A percentile compares a stretch with the other conserved stretches of the same genome.
Conservation (phyloP, 768 basidiomycete genomes). For the Steccherinum ochraceum region DNA sequence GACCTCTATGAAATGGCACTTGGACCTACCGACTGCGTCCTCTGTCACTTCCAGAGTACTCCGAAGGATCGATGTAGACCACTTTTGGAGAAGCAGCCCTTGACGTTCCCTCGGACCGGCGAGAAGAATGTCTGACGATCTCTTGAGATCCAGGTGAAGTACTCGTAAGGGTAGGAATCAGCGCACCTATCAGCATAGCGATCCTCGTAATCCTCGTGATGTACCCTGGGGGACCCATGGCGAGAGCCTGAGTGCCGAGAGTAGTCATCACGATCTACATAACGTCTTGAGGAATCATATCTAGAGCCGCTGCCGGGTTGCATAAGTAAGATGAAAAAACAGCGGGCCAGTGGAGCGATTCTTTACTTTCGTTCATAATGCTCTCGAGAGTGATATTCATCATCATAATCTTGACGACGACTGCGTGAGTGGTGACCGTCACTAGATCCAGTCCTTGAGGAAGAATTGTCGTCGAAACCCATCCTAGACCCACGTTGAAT, state of each 20-base stretch:
- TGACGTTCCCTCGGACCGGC: not conserved
- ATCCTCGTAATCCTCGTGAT: not conserved
- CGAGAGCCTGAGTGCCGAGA: not conserved
- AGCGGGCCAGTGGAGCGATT: too few relatives aligned
- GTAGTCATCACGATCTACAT: not conserved
- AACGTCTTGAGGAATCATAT: not conserved
- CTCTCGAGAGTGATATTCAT: not conserved
- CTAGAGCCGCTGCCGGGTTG: not conserved
- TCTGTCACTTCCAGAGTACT: not conserved
- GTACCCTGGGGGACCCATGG: not conserved
- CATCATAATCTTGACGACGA: not conserved
- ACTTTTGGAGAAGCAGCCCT: not conserved
- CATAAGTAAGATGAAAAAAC: too few relatives aligned
- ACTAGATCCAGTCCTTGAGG: not conserved
- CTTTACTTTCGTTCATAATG: not conserved
- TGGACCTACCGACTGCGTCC: not conserved
- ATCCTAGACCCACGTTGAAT: too few relatives aligned
- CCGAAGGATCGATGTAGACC: not conserved
- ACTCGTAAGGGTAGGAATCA: too few relatives aligned
- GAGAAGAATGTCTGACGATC: not conserved
- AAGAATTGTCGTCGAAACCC: not conserved
- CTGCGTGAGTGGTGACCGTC: not conserved
- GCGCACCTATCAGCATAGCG: not conserved
- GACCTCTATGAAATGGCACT: not conserved
- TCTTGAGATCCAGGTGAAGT: too few relatives aligned